Base-by-base conservation (phyloP, 768 basidiomycete species). In the Phylloporus arenicola region DNA sequence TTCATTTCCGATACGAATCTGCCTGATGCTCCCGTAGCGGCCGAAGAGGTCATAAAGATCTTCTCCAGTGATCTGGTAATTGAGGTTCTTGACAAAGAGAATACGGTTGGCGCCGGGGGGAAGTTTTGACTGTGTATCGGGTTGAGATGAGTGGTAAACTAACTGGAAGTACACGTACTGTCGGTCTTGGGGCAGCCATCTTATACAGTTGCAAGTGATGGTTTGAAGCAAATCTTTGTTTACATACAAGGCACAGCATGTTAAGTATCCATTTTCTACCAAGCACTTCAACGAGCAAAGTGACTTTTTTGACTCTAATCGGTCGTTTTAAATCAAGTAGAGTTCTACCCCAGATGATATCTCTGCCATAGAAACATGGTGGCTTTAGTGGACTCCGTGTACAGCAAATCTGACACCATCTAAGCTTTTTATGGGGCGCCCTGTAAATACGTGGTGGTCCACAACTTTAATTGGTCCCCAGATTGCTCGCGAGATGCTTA, bases 1-100 rank as follows among this genome's bases (percentile, higher is more conserved):
- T 63, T 92, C 89, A 56, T 84, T 94, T 43, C 95, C 95, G 56
- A 96, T 83, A 55, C 95, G 82, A 55, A 99, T 85, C 70, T 99
- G 95, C 44, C 95, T 84, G 59, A 99, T 89, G 60, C 89, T 89
- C 42, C 95, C 95, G 72, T 98, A 99, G 56, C 92, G 89, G 48
- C 93, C 95, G 60, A 99, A 98, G 55, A 98, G 75, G 72, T 98
- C 95, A 68, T 97, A 97, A 59, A 97, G 69, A 69, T 97, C 93
- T 54, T 92, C 88, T 47, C 93, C 93, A 29, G 84, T 92, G 57
- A 92, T 92, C 68, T 84, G 84, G 71, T 93, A 94, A 69, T 88
- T 92, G 47, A 95, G 71, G 64, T 95, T 95, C 70, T 94, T 94
- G 24, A 93, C 89, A 60, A 92, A 95, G 38, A 95, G 79, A 48